A percentile compares a stretch with the other conserved stretches of the same genome.
These are phyloP conservation scores for Hypoxylon intermedium DNA, from an alignment of 495 filamentous ascomycete species.

Conservation along the genomic window DNA sequence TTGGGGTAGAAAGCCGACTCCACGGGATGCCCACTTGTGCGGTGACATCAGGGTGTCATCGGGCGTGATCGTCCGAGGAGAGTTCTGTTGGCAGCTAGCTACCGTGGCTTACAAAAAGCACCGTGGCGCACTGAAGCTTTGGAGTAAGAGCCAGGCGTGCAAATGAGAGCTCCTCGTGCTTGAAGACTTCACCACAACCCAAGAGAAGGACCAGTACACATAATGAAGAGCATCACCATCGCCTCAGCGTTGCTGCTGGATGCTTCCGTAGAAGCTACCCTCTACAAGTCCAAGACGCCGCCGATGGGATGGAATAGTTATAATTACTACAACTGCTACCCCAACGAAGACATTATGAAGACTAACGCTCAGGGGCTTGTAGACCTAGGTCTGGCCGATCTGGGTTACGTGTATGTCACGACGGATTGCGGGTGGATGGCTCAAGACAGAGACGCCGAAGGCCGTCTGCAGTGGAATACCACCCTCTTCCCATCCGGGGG, in stretches of 20 bases:
- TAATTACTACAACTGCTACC: slow-evolving; percentile 60
- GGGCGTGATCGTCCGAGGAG: slow-evolving; percentile 2
- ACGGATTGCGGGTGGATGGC: slow-evolving; percentile 65
- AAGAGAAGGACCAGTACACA: neutral
- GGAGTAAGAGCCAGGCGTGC: neutral
- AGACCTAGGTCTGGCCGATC: slow-evolving; percentile 55
- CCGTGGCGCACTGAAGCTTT: neutral
- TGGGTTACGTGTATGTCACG: slow-evolving; percentile 64
- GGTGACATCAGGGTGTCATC: slow-evolving; percentile 1
- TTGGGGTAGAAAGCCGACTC: slow-evolving; percentile 9
- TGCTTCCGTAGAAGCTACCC: slow-evolving; percentile 21
- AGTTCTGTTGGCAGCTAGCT: slow-evolving; percentile 3
- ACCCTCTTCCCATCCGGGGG: slow-evolving; percentile 59
- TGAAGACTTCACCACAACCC: neutral
- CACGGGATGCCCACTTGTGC: slow-evolving; percentile 1
- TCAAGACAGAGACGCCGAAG: slow-evolving; percentile 50
- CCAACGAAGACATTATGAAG: slow-evolving; percentile 56
- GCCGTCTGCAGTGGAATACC: slow-evolving; percentile 62
- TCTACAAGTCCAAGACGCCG: slow-evolving; percentile 29
- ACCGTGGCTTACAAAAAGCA: slow-evolving; percentile 11
- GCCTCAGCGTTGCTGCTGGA: slow-evolving; percentile 11
- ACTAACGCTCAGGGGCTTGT: slow-evolving; percentile 63
- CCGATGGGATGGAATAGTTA: slow-evolving; percentile 62
- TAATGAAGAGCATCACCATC: slow-evolving; percentile 17
- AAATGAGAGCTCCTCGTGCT: neutral